Base-by-base conservation (phyloP, 208 protist genomes). In the Vickermania spadyakhi region DNA sequence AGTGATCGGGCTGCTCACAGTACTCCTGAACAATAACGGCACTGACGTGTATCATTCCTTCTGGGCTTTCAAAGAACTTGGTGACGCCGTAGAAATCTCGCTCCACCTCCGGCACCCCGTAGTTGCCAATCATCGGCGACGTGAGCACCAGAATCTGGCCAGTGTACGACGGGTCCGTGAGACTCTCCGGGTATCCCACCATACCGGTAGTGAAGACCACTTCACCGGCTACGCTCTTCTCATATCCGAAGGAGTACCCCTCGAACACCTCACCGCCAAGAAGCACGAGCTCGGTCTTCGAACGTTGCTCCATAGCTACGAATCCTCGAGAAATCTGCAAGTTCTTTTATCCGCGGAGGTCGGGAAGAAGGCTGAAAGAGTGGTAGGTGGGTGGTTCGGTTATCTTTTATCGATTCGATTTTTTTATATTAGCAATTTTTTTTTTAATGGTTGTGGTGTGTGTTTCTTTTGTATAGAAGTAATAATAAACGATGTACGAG, bases 141-240 rank as follows among this genome's bases (percentile, higher is more conserved):
- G 98, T 99, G 11, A 99, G 77, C 5, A 98, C 96, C 21, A 99
- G 81, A 58, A 99, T 98, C 72, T 99, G 98, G 25, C 91, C 97
- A 3, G 89, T 72, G 81, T 99, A 99, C 3, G 97, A 99, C 1
- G 97, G 98, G 80, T 99, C 98, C 1, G 97, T 98, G 5, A 99
- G 75, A 58, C 77, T 87, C 71, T 94, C 83, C 1, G 92, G 84
- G 66, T 98, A 98, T 29, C 94, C 94, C 4, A 97, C 93, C 94
- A 97, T 98, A 22, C 91, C 94, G 11, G 95, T 98, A 3, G 89
- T 74, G 60, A 98, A 98, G 23, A 98, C 94, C 18, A 93, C 85
- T 70, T 96, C 91, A 28, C 91, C 91, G 1, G 84, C 77, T 0
- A 93, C 69, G 60, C 84, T 89, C 25, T 77, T 75, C 45, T 96